phyloP scores from a whole-genome alignment of 2,329 filamentous ascomycete species.

The Xylaria sp. region DNA sequence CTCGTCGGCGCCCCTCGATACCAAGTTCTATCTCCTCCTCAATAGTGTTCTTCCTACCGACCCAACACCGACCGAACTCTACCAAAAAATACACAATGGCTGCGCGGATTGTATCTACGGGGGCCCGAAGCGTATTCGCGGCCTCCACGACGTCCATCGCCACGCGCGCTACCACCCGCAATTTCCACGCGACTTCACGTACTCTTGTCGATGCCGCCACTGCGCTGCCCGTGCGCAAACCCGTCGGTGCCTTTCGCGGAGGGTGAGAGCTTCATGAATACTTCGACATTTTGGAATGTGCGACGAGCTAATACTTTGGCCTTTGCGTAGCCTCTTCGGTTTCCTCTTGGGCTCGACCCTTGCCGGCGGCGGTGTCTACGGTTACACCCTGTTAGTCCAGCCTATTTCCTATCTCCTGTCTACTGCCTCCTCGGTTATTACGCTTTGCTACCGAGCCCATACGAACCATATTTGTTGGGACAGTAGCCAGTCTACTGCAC shows the following conservation, averaged over 20 bases:
- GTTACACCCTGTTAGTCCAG: conserved; percentile 74
- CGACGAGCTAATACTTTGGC: conserved; percentile 6
- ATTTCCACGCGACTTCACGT: conserved; percentile 62
- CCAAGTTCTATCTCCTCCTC: background rate
- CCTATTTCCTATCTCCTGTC: conserved; percentile 3
- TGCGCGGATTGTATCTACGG: conserved; percentile 56
- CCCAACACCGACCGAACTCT: conserved; percentile 6
- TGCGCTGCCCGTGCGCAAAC: conserved; percentile 65
- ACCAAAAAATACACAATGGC: conserved; percentile 53
- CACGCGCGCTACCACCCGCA: conserved; percentile 49
- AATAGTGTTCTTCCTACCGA: background rate
- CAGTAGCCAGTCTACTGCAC: background rate
- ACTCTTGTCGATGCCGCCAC: conserved; percentile 56
- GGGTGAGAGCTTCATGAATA: conserved; percentile 58
- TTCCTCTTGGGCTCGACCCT: conserved; percentile 88
- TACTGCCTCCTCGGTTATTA: background rate
- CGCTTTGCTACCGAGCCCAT: background rate
- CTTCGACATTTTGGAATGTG: background rate
- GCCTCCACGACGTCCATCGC: conserved; percentile 37
- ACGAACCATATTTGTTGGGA: background rate
- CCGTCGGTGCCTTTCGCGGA: conserved; percentile 69
- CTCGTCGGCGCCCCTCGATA: conserved; percentile 24
- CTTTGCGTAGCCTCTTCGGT: conserved; percentile 76
- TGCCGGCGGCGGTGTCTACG: conserved; percentile 85
- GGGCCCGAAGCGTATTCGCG: conserved; percentile 52